Base-by-base conservation (phyloP, 106 monocot species). In the Amphibolis antarctica region DNA sequence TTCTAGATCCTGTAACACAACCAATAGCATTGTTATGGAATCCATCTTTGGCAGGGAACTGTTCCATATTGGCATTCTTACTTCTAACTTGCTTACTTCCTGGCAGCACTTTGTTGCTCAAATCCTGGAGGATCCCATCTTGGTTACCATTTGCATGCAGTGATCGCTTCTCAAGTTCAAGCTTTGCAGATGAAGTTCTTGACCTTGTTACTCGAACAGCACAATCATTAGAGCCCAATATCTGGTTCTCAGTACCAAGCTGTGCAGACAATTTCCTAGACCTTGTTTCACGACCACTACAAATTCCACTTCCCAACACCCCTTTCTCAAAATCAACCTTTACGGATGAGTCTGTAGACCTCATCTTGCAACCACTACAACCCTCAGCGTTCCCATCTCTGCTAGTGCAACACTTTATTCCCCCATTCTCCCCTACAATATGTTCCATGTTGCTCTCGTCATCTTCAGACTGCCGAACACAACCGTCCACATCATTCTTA, bases 1-100 rank as follows among this genome's bases (percentile, higher is more conserved):
- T 15, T 49, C 57, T 67, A 47, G 74, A 80, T 15, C 68, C 66
- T 64, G 61, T 75, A 19, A 66, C 49, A 51, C 58, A 46, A 36
- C 71, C 65, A 52, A 48, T 51, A 60, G 47, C 26, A 46, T 30
- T 65, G 45, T 17, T 23, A 63, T 46, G 12, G 22, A 76, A 74
- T 52, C 48, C 43, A 46, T 56, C 63, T 55, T 67, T 67, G 58
- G 47, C 17, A 21, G n/a, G 64, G 21, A 4, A 60, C 9, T 9
- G 0, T 1, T 17, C 60, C 20, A 18, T n/a, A 36, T 20, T 21
- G n/a, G 28, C 60, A 19, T 43, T 60, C 31, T 60, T 29, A 17
- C 42, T 19, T 12, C n/a, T n/a, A 60, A 42, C 1, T 0, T 60
- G 28, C 11, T 60, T 36, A 36, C 7, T 36, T 36, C 36, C 36